Evolutionary conservation across 1,284 basidiomycete genomes (phyloP), one percentile per base, ranked within the genome.

Genomic region (Trichosporon asahii): DNA sequence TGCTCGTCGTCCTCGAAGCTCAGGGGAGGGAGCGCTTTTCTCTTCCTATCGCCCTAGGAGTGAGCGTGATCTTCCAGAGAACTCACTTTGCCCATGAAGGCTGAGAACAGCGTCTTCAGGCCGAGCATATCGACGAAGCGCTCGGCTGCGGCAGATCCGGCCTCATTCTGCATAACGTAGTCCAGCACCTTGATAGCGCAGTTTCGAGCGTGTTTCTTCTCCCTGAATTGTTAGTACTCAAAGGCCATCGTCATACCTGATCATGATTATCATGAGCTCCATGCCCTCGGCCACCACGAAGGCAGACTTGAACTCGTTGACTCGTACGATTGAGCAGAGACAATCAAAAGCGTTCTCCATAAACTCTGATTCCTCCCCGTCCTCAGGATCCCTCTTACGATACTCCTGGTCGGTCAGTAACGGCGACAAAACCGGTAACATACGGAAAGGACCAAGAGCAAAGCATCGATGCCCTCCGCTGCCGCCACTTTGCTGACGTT

Each of bases 331-430:
- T 0, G 94, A 93, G 80, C 95, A 98, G 25, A 99, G 83, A 0
- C 90, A 85, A 81, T 98, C 93, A 77, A 99, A 98, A 2, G 93
- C 75, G 80, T 99, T 99, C 80, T 98, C 96, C 92, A 98, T 94
- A 82, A 94, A 98, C 80, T 99, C 97, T 11, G 89, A 87, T 83
- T 99, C 96, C 72, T 99, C 97, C 5, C 90, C 88, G 74, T 94
- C 90, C 0, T 84, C 84, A 0, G 95, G 95, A 78, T 97, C 91
- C 63, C 88, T 86, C 76, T 89, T 88, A 65, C 95, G 89, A 79
- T 91, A 98, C 88, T 91, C 90, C 93, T 96, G 69, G 11, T 65
- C 2, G n/a, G 65, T 33, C 21, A 12, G 67, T 27, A 21, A 0
- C 15, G 9, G 0, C 0, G 9, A 12, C 29, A 1, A 18, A 57